Evolutionary conservation across 2,329 filamentous ascomycete species (phyloP).

Genomic region (Dactylellina leptospora): DNA sequence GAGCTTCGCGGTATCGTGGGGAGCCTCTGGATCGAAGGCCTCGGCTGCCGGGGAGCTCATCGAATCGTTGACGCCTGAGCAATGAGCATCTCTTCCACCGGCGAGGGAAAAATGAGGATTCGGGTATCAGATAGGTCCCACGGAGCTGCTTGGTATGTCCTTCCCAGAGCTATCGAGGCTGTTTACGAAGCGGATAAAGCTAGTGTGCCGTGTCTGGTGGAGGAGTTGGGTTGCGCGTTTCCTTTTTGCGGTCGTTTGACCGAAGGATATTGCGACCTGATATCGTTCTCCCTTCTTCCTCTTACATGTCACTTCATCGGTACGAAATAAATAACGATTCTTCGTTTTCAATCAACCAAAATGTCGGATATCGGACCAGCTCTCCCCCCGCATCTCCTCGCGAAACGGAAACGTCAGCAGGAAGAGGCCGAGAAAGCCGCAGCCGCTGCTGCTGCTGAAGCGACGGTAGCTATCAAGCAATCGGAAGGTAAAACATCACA

Average conservation of each 20-base stretch:
- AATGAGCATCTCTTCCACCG: constrained; percentile 46
- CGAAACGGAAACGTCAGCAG: constrained; percentile 59
- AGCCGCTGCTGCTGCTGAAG: neutral
- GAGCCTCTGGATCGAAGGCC: constrained; percentile 52
- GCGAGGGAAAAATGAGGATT: neutral
- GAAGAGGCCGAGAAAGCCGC: constrained; percentile 57
- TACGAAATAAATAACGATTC: no score
- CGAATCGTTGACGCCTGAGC: constrained; percentile 45
- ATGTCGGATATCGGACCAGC: constrained; percentile 58
- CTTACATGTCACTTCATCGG: neutral
- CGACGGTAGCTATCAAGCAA: constrained; percentile 45
- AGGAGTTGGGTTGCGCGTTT: constrained; percentile 40
- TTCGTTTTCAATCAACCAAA: neutral
- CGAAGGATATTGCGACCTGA: constrained; percentile 39
- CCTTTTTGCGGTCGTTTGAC: constrained; percentile 29
- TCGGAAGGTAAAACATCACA: constrained; percentile 53
- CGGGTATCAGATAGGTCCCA: constrained; percentile 18
- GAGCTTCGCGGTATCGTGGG: constrained; percentile 42
- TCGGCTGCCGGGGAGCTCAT: constrained; percentile 53
- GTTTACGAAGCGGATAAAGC: neutral
- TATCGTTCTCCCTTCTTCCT: neutral
- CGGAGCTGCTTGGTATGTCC: constrained; percentile 2
- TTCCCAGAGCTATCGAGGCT: constrained; percentile 11
- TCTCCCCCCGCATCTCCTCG: constrained; percentile 59
- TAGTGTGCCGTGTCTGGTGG: constrained; percentile 9